Conservation (phyloP, 2,329 filamentous ascomycete species). For the Aspergillus quadrilineatus region DNA sequence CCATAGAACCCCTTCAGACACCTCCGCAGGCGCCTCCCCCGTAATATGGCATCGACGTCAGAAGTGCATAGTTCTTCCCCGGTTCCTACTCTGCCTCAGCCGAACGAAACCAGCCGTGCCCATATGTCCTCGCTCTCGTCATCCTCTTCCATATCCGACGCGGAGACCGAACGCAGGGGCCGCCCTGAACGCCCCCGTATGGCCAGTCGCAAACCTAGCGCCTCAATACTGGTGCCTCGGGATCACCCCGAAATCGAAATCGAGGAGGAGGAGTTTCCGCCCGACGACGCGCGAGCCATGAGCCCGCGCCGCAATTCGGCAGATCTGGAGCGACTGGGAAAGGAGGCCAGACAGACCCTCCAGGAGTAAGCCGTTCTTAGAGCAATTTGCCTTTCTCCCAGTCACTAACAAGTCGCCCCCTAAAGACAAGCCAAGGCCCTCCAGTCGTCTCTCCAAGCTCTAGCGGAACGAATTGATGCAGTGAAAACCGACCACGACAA, state of each 20-base stretch:
- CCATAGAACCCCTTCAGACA: conserved; percentile 11
- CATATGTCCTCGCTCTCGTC: conserved; percentile 45
- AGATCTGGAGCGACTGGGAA: conserved; percentile 82
- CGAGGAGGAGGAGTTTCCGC: conserved; percentile 72
- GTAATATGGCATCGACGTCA: conserved; percentile 37
- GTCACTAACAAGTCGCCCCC: neutral
- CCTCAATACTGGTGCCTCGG: conserved; percentile 77
- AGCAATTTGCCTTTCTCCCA: neutral
- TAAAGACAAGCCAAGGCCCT: conserved; percentile 79
- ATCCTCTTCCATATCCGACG: conserved; percentile 51
- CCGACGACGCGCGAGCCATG: conserved; percentile 90
- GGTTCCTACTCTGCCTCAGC: conserved; percentile 41
- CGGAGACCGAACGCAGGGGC: conserved; percentile 43
- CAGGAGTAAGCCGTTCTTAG: conserved; percentile 54
- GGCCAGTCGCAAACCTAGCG: conserved; percentile 73
- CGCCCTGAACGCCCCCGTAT: conserved; percentile 63
- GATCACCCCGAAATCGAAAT: conserved; percentile 73
- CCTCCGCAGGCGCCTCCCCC: conserved; percentile 14
- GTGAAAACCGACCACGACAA: conserved; percentile 95
- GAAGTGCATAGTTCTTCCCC: conserved; percentile 40
- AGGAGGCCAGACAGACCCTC: conserved; percentile 68
- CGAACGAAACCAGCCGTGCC: conserved; percentile 39
- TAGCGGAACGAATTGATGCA: conserved; percentile 91
- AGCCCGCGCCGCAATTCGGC: conserved; percentile 87
- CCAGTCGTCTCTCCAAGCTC: conserved; percentile 83